These are phyloP conservation scores for Allium sativum DNA, from an alignment of 106 monocot species.

Conservation along the genomic window DNA sequence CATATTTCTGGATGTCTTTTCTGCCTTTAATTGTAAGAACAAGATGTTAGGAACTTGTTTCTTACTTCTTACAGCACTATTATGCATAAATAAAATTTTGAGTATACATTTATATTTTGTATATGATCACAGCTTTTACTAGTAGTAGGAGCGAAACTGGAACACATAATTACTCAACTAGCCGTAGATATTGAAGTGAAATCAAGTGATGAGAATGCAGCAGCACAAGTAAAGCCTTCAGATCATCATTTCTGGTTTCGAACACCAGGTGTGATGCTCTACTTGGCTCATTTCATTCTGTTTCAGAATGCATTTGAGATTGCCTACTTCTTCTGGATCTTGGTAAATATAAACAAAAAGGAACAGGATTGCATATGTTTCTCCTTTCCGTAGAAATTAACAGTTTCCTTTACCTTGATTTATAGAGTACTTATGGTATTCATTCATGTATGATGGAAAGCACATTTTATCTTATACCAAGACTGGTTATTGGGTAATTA, in stretches of 20 bases:
- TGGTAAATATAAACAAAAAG: constrained; percentile 31
- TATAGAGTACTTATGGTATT: constrained; percentile 57
- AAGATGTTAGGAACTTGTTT: neutral
- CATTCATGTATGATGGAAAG: constrained; percentile 74
- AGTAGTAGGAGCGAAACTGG: constrained; percentile 74
- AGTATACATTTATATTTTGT: too few species aligned
- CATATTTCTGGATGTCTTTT: constrained; percentile 85
- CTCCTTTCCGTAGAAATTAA: neutral
- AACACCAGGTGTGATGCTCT: constrained; percentile 46
- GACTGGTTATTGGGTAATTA: constrained; percentile 60
- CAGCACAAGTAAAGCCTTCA: constrained; percentile 41
- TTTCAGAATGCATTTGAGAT: constrained; percentile 94
- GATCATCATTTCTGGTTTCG: constrained; percentile 76
- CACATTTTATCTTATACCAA: constrained; percentile 46
- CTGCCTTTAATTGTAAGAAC: constrained; percentile 88
- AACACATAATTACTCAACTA: constrained; percentile 68
- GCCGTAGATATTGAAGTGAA: constrained; percentile 39
- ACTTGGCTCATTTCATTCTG: constrained; percentile 76
- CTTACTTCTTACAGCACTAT: neutral
- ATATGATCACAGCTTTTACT: constrained; percentile 50
- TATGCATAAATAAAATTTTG: too few species aligned
- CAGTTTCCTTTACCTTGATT: neutral
- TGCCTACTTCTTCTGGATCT: constrained; percentile 85
- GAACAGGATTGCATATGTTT: neutral
- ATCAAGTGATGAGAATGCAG: neutral